Conservation (phyloP, 257 asterid genomes). For the Rubia yunnanensis region DNA sequence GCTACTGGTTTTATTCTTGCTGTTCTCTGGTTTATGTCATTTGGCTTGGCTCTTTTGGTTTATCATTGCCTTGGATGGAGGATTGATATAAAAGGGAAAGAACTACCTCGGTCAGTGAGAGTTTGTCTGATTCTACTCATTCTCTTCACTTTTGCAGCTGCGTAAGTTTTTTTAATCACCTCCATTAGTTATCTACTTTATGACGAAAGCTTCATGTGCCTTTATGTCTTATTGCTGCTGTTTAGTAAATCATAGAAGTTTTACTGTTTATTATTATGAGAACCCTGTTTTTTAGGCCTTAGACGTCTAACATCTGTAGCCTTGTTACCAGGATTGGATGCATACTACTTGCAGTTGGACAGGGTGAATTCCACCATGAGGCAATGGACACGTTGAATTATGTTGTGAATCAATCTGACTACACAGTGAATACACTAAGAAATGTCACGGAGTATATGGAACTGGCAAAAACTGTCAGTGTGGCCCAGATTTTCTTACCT, state of each 20-base stretch:
- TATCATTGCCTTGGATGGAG: conserved; percentile 78
- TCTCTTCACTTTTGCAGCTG: conserved; percentile 68
- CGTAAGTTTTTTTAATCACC: conserved; percentile 36
- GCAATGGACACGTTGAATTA: conserved; percentile 61
- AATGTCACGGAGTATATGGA: conserved; percentile 70
- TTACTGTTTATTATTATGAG: not conserved
- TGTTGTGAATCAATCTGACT: conserved; percentile 92
- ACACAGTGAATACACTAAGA: conserved; percentile 72
- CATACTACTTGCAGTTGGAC: conserved; percentile 88
- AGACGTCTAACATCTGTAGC: conserved; percentile 9
- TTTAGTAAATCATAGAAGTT: not conserved
- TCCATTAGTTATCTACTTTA: not conserved
- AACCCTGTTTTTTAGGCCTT: conserved; percentile 2
- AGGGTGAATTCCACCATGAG: conserved; percentile 68
- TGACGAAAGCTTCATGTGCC: not conserved
- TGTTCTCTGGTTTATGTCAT: conserved; percentile 70
- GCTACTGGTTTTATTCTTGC: conserved; percentile 64
- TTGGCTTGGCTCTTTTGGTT: conserved; percentile 69
- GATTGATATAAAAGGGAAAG: conserved; percentile 37
- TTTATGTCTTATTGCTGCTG: not conserved
- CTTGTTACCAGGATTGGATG: conserved; percentile 66
- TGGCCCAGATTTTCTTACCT: conserved; percentile 85
- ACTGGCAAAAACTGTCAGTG: conserved; percentile 74
- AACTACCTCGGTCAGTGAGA: conserved; percentile 47
- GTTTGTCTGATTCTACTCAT: conserved; percentile 61